phyloP scores from a whole-genome alignment of 805 yeast genomes.

The Candida odintsovae region DNA sequence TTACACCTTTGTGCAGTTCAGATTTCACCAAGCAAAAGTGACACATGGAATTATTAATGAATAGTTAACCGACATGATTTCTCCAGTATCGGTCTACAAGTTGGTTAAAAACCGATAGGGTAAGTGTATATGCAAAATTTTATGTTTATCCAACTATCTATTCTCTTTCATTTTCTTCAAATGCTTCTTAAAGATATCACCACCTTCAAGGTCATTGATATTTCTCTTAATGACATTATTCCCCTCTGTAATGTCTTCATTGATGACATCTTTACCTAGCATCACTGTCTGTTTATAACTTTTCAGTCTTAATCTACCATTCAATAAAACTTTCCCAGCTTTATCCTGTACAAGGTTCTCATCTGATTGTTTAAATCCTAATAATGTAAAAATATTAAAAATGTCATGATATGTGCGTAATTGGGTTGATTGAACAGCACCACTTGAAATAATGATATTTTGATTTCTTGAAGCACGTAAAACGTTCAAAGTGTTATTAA shows the following conservation, averaged over 20 bases:
- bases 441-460: constrained; percentile 77
- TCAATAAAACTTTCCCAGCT: constrained; percentile 60
- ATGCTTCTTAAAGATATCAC: constrained; percentile 21
- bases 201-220: constrained; percentile 15
- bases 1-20: too few species aligned
- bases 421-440: constrained; percentile 52
- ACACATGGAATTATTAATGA: too few species aligned
- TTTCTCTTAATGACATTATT: constrained; percentile 15
- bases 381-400: constrained; percentile 51
- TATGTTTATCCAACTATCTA: background rate
- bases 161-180: constrained; percentile 17
- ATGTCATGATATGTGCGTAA: constrained; percentile 68
- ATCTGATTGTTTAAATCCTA: constrained; percentile 61
- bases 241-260: constrained; percentile 13
- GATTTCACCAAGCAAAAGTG: too few species aligned
- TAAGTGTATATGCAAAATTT: background rate
- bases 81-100: too few species aligned
- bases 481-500: constrained; percentile 67
- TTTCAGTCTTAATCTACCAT: constrained; percentile 66
- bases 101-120: too few species aligned
- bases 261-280: constrained; percentile 41
- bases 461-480: constrained; percentile 76
- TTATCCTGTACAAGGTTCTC: constrained; percentile 50
- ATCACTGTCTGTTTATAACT: constrained; percentile 74
- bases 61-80: too few species aligned